phyloP scores from a whole-genome alignment of 1,284 basidiomycete species.

The Sphaerobolus stellatus region DNA sequence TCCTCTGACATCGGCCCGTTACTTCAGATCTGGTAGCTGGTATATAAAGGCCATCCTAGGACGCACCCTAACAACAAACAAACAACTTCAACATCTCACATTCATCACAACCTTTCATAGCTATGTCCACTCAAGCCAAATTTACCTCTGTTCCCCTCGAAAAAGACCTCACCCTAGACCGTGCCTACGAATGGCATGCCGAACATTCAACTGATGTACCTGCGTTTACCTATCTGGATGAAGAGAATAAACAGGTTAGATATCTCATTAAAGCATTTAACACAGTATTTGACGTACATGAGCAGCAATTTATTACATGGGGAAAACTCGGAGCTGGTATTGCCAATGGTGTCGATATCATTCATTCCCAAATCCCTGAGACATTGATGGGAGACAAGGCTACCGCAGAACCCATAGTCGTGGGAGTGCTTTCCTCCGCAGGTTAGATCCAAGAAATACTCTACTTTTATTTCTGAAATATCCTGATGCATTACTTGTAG shows the following conservation, averaged over 20 bases:
- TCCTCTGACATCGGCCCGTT: too few species aligned
- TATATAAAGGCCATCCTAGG: too few species aligned
- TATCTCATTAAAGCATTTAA: too few species aligned
- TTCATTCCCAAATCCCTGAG: slow-evolving; percentile 1
- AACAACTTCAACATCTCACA: too few species aligned
- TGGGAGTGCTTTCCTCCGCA: slow-evolving; percentile 28
- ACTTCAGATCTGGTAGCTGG: too few species aligned
- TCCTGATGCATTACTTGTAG: neutral
- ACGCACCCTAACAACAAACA: too few species aligned
- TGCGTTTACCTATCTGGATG: neutral
- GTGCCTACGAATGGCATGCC: neutral
- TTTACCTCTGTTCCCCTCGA: neutral
- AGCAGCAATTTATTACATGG: slow-evolving; percentile 2
- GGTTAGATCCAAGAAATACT: slow-evolving; percentile 20
- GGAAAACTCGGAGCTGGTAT: slow-evolving; percentile 1
- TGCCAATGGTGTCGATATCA: slow-evolving; percentile 3
- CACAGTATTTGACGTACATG: too few species aligned
- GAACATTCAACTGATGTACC: neutral
- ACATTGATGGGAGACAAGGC: too few species aligned
- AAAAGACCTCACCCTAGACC: slow-evolving; percentile 13
- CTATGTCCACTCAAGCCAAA: too few species aligned
- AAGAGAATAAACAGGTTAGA: neutral
- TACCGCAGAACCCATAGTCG: slow-evolving; percentile 13
- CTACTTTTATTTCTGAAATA: too few species aligned
- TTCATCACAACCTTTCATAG: too few species aligned